Evolutionary conservation across 2,329 filamentous ascomycete genomes (phyloP), one percentile per base, ranked within the genome.

Genomic region (Nigrospora oryzae): DNA sequence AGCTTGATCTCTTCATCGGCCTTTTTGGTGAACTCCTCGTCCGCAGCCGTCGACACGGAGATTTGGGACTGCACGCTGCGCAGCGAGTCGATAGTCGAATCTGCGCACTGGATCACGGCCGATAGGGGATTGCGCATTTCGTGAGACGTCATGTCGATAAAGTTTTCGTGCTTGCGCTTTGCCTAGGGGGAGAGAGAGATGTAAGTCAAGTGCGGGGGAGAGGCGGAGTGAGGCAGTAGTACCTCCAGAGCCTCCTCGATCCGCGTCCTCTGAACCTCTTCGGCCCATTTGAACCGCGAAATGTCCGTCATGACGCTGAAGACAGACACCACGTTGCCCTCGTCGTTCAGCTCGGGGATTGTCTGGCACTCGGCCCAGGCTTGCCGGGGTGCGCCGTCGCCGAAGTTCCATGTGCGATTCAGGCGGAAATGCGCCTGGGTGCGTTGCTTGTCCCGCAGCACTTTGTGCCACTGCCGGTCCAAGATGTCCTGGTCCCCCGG

Each of bases 271-370:
- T 94, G 86, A 33, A 89, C 80, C 39, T 83, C 81, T 61, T 94
- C 88, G 1, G 88, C 87, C 73, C 83, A 84, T 61, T 94, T 95
- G 59, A 93, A 86, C 43, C 85, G 79, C 16, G 84, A 89, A 50
- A 94, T 94, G 56, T 95, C 87, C 0, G 87, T 91, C 44, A 94
- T 83, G 56, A 81, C 86, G 42, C 85, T 85, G 53, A 90, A 89
- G 4, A 89, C 81, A 48, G 82, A 80, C 64, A 87, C 86, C 40
- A 89, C 70, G 28, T 69, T 67, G 3, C 83, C 84, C 17, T 77
- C 66, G 1, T 71, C 66, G 48, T 83, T 74, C 54, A 77, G 83
- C 54, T 90, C 85, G 0, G 85, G 85, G 52, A 84, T 89, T 0
- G 83, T 84, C 44, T 78, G 85, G 70, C 89, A 83, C 31, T 89